A percentile compares a stretch with the other conserved stretches of the same genome.
These are phyloP conservation scores for Massarina eburnea DNA, from an alignment of 2,329 filamentous ascomycete species.

Conservation along the genomic window DNA sequence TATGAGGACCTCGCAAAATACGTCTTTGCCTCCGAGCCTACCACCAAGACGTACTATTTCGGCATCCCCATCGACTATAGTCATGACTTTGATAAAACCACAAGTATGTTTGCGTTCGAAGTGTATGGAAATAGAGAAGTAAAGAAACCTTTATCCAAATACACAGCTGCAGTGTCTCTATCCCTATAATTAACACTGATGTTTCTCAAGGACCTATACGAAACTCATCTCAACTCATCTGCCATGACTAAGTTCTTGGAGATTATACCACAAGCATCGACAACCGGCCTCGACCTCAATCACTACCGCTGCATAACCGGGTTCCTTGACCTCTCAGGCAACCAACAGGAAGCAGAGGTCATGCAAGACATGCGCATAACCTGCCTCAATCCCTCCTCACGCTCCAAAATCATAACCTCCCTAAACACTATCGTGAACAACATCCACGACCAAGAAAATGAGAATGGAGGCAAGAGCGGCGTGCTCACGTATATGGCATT, in stretches of 20 bases:
- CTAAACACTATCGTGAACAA: conserved; percentile 16
- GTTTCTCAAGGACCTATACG: no score
- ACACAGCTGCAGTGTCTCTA: no score
- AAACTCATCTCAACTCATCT: no score
- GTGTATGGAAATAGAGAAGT: no score
- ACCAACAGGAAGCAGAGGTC: conserved; percentile 23
- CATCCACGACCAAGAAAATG: conserved; percentile 1
- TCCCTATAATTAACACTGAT: no score
- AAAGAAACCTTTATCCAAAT: no score
- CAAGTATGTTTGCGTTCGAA: no score
- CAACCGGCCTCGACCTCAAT: conserved; percentile 38
- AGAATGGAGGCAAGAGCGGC: conserved; percentile 2
- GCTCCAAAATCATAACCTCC: conserved; percentile 3
- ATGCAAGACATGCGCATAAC: conserved; percentile 35
- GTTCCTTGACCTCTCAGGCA: conserved; percentile 30
- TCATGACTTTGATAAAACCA: no score
- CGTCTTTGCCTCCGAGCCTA: no score
- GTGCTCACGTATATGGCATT: conserved; percentile 33
- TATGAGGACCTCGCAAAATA: no score
- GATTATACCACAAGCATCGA: conserved; percentile 27
- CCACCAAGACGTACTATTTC: no score
- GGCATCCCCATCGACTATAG: no score
- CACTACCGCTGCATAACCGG: conserved; percentile 34
- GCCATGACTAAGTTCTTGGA: conserved; percentile 36
- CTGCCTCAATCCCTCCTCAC: conserved; percentile 10